These are phyloP conservation scores for Teunomyces lycoperdinae DNA, from an alignment of 805 yeast genomes.

Conservation along the genomic window DNA sequence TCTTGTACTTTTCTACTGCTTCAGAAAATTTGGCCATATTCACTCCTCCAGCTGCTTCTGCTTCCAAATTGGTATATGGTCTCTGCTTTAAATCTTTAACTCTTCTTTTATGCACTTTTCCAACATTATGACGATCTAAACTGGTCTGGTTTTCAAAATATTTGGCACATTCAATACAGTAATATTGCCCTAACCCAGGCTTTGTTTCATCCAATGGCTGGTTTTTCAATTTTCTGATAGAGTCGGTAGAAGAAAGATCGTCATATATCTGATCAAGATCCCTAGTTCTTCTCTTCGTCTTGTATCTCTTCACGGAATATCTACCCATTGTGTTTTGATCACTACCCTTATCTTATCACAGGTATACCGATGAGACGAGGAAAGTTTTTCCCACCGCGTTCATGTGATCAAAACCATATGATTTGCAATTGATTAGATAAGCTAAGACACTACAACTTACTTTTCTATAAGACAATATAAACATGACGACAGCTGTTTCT, in stretches of 20 bases:
- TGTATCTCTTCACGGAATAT: slow-evolving; percentile 80
- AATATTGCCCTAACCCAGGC: slow-evolving; percentile 93
- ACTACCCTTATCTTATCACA: neutral
- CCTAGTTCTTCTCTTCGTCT: slow-evolving; percentile 83
- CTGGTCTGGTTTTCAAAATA: slow-evolving; percentile 80
- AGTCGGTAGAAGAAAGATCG: slow-evolving; percentile 64
- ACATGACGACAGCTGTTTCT: too few species aligned
- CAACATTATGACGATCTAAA: slow-evolving; percentile 65
- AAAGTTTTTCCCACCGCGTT: slow-evolving; percentile 1
- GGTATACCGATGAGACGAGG: slow-evolving; percentile 4
- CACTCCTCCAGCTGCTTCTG: slow-evolving; percentile 86
- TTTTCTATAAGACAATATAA: neutral
- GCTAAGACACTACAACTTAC: neutral
- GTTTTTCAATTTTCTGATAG: slow-evolving; percentile 64
- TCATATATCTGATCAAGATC: slow-evolving; percentile 80
- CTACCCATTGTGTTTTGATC: slow-evolving; percentile 61
- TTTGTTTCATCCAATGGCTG: slow-evolving; percentile 87
- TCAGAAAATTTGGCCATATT: slow-evolving; percentile 65
- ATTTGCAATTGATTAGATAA: too few species aligned
- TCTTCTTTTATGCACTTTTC: slow-evolving; percentile 84
- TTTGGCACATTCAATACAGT: slow-evolving; percentile 91
- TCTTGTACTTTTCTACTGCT: slow-evolving; percentile 61
- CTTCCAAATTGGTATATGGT: slow-evolving; percentile 85
- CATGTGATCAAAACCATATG: slow-evolving; percentile 1
- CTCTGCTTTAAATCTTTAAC: slow-evolving; percentile 69